Evolutionary conservation across 257 asterid species (phyloP).

Genomic region (Solanum bulbocastanum): DNA sequence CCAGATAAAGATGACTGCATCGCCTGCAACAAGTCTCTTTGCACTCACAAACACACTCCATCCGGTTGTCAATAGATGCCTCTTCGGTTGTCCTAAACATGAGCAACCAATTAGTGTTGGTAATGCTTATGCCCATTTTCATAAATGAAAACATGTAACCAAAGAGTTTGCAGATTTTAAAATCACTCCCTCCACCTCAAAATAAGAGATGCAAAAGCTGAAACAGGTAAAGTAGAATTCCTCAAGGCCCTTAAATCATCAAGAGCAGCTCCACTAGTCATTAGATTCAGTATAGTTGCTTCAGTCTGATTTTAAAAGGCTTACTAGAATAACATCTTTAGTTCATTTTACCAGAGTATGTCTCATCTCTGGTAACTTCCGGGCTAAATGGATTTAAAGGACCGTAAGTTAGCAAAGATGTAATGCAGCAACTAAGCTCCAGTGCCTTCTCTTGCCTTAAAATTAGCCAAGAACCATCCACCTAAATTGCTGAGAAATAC

Average conservation of each 20-base stretch:
- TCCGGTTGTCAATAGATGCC: conserved; percentile 96
- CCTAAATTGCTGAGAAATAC: not conserved
- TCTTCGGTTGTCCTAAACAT: conserved; percentile 89
- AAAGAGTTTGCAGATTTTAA: not conserved
- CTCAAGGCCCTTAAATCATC: not conserved
- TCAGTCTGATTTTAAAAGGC: not conserved
- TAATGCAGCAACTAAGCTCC: not conserved
- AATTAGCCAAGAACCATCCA: not conserved
- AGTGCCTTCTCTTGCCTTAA: not conserved
- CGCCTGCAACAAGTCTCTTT: conserved; percentile 90
- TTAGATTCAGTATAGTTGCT: not conserved
- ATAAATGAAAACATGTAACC: not conserved
- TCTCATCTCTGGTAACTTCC: not conserved
- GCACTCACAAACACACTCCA: conserved; percentile 99
- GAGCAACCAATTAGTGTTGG: not conserved
- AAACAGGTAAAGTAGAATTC: not conserved
- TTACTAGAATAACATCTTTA: not conserved
- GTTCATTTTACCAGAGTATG: not conserved
- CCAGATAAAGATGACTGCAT: conserved; percentile 95
- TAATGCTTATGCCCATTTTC: not conserved
- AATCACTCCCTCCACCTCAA: not conserved
- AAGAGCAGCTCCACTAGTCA: not conserved
- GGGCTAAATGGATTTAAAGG: not conserved
- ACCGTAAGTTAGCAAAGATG: not conserved
- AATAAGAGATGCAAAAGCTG: not conserved